Evolutionary conservation across 176 grass and related monocot genomes (phyloP).

Genomic region (Bonia amplexicaulis): DNA sequence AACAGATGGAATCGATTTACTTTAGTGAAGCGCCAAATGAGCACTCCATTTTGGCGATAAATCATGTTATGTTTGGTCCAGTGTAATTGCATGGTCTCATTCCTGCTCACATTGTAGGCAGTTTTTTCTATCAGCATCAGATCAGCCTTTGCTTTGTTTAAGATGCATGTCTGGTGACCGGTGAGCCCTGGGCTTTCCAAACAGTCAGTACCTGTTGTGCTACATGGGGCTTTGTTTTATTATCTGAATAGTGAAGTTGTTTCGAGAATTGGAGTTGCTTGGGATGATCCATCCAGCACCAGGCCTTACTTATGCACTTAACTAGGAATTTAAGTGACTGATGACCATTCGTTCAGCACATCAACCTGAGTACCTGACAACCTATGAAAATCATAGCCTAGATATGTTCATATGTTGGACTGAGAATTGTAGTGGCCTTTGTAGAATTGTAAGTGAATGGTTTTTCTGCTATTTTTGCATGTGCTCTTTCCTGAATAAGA

Average conservation of each 20-base stretch:
- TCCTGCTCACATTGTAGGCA: no score
- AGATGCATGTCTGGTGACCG: neutral
- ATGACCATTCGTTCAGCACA: neutral
- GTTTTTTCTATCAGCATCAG: no score
- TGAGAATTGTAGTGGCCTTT: no score
- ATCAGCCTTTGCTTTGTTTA: neutral
- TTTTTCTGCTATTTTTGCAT: no score
- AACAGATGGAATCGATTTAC: neutral
- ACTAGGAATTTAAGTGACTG: neutral
- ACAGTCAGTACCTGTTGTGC: neutral
- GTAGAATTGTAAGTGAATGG: no score
- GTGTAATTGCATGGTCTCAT: no score
- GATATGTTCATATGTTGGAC: constrained; percentile 13
- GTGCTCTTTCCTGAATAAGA: no score
- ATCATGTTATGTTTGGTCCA: no score
- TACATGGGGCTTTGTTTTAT: constrained; percentile 27
- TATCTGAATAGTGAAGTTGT: constrained; percentile 25
- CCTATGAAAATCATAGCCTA: neutral
- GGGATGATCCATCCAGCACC: constrained; percentile 10
- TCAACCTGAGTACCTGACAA: neutral
- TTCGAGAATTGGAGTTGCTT: constrained; percentile 18
- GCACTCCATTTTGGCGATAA: no score
- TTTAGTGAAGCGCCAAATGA: no score
- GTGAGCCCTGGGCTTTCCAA: neutral
- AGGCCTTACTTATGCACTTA: neutral